Evolutionary conservation across 345 rosid species (phyloP), one percentile per base, ranked within the genome.

Genomic region (Rubroshorea leprosula): DNA sequence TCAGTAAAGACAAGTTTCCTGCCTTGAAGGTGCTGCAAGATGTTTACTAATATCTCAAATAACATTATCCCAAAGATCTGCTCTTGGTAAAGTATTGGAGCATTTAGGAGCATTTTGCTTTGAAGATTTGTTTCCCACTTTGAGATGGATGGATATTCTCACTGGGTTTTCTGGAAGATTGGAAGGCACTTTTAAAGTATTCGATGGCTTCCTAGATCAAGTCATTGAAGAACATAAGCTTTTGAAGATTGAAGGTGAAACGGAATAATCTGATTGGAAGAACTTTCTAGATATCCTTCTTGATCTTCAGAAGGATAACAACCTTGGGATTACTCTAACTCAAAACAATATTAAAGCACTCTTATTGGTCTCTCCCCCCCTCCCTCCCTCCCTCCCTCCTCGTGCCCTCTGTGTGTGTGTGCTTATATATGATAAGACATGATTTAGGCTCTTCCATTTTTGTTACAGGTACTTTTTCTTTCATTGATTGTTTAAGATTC

Each of bases 81-180:
- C 6, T 16, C n/a, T 44, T 15, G 47, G 47, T 2, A 44, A 44
- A 19, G 47, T 20, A 2, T 39, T 62, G 60, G 60, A 15, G 5
- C 56, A 57, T 9, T 4, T 57, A 0, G 54, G 51, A 15, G 44
- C 15, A 11, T 67, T 72, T 31, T 53, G 58, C 39, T 62, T 72
- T n/a, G 25, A 44, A 45, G 72, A 72, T 63, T 3, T 63, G 12
- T 4, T 67, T 55, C 68, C 72, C 3, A 23, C 8, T 8, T 16
- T 72, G 16, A 54, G 62, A 3, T 67, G 68, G 58, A 5, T 72
- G 31, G 76, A 72, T 54, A 8, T 20, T 31, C 38, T 72, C 5
- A 62, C 65, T 0, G 62, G 69, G 5, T 24, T 49, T n/a, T 7
- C 19, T 19, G 43, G 20, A 5, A 39, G 16, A 0, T 11, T 65